Base-by-base conservation (phyloP, 192 early-diverging fungal genomes). In the Fimicolochytrium jonesii region DNA sequence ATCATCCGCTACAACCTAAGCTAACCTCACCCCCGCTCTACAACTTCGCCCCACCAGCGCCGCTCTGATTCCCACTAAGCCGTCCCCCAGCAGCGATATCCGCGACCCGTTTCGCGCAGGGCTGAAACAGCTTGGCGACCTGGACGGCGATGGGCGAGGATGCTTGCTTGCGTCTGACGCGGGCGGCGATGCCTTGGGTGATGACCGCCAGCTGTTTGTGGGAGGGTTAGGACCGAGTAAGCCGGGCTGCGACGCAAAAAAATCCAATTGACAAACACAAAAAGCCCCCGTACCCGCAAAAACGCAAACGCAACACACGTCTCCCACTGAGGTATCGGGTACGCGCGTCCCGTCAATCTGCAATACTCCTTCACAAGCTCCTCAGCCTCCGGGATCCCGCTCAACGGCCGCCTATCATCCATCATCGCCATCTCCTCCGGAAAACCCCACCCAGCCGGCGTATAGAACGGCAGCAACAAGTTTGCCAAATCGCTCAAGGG, bases 401-500 rank as follows among this genome's bases (percentile, higher is more conserved):
- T n/a, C 57, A 77, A 39, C 11, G 79, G 76, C 33, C 75, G 61
- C 39, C 45, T 36, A 5, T 46, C 66, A 45, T 69, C 72, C 34
- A 53, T 48, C 43, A 68, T 37, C 0, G 62, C 32, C 39, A 64
- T 17, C 0, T 22, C 51, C 4, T 20, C 34, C 25, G 22, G 22
- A 32, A 64, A 64, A 0, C 20, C 37, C 29, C 61, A 53, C 9
- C 59, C 63, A 4, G 17, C 7, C 11, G 75, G 61, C 0, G 64
- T 64, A 59, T 87, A 86, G 53, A 83, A 91, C 18, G 79, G 86
- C 71, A 89, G 81, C 44, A 95, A 70, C 53, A 93, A 56, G 69
- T 92, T 95, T 42, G 92, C 90, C 23, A 98, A 73, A 65, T 98
- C 95, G 0, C 90, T 84, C 35, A 89, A 83, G 32, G 93, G 95